Base-by-base conservation (phyloP, 2,329 filamentous ascomycete species). In the Canariomyces notabilis region DNA sequence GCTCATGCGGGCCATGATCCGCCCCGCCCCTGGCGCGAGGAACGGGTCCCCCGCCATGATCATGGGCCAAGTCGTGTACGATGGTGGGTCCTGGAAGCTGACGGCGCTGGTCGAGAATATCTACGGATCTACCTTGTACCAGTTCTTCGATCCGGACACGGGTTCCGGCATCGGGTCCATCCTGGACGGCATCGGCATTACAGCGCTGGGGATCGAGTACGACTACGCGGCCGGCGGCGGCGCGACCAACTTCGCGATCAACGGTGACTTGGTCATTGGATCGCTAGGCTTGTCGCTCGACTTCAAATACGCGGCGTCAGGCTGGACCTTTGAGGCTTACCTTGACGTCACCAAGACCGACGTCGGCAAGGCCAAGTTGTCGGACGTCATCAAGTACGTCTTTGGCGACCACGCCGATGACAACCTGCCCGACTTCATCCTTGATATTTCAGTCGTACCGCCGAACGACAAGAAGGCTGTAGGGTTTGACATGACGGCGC, bases 181-280 rank as follows among this genome's bases (percentile, higher is more conserved):
- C 19, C 44, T 46, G 22, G 34, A 45, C 18, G 51, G 53, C 43
- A 46, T 54, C 22, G 51, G 53, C 32, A 23, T 42, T 15, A 42
- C 49, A 22, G 34, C 35, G 16, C 44, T 57, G 16, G 34, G 35
- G 12, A 32, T 57, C 22, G 45, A 47, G 11, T 57, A 57, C 46
- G 49, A 39, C 14, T 57, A 56, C 31, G 21, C 37, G 4, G 21
- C 18, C 46, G 6, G 38, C 44, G 16, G 38, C 20, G 18, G 39
- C 18, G 42, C 31, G 8, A 39, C 41, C 22, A 26, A 33, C 35
- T 44, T 49, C 23, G 5, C 16, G 7, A 35, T 49, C 29, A 41
- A 29, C 21, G 46, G 46, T 19, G 20, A 34, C 19, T 38, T 49
- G 6, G 39, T 31, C n/a, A 29, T 49, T 20, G 42, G 41, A 9